Percentiles rank a stretch among this genome's conserved stretches.
phyloP scores from a whole-genome alignment of 371 early-diverging fungal species.

The Mucor mucedo region DNA sequence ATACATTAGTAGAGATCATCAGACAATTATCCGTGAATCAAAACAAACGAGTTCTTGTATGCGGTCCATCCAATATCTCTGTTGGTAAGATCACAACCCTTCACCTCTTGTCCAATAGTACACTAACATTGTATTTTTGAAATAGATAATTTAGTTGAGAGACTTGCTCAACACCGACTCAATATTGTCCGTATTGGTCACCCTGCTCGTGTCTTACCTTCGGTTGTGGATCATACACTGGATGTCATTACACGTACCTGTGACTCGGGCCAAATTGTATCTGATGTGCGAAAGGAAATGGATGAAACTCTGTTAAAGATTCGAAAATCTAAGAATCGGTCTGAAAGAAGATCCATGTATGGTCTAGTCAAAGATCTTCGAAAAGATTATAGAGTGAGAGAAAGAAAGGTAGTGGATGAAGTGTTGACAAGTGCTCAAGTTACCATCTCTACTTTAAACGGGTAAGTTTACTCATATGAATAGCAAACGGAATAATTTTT shows the following conservation, averaged over 20 bases:
- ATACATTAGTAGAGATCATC: constrained; percentile 88
- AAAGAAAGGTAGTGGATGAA: constrained; percentile 70
- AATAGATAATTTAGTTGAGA: constrained; percentile 83
- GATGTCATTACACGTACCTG: constrained; percentile 73
- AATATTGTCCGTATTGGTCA: constrained; percentile 88
- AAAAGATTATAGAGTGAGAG: constrained; percentile 74
- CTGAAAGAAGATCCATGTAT: constrained; percentile 73
- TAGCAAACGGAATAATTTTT: not conserved
- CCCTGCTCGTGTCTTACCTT: constrained; percentile 80
- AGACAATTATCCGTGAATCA: constrained; percentile 71
- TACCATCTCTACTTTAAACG: constrained; percentile 68
- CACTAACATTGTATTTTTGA: not conserved
- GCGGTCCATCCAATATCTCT: constrained; percentile 94
- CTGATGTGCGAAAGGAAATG: constrained; percentile 82
- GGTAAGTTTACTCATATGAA: constrained; percentile 29
- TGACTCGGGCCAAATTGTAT: constrained; percentile 78
- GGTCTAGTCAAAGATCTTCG: constrained; percentile 73
- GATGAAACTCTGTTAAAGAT: constrained; percentile 70
- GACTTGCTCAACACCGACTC: constrained; percentile 64
- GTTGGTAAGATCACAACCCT: constrained; percentile 64
- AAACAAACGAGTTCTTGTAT: constrained; percentile 82
- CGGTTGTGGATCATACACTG: constrained; percentile 72
- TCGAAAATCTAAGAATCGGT: constrained; percentile 65
- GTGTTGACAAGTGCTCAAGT: constrained; percentile 68
- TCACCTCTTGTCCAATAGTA: not conserved